Evolutionary conservation across 345 rosid species (phyloP), one percentile per base, ranked within the genome.

Genomic region (Sisymbrium irio): DNA sequence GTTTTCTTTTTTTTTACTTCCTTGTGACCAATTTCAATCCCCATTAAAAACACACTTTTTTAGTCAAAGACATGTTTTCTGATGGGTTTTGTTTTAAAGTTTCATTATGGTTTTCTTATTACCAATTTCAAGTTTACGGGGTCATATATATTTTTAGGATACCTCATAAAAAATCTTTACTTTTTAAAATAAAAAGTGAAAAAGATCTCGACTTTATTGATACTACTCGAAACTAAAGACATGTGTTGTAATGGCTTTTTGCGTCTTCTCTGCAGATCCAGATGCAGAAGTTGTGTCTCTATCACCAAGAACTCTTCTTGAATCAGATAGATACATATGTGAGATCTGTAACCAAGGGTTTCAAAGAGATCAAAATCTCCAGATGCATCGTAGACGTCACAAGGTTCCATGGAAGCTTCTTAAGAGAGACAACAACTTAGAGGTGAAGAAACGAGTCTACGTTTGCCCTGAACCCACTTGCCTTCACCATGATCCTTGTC

Each of bases 281-380:
- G 90, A 90, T 82, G 96, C 96, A 50, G 96, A 88, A 79, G 96
- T 90, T 70, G 92, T 90, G 9, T 90, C 93, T 63, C 62, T 90
- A 44, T 86, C 96, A 2, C 93, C 96, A 3, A 82, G 80, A 78
- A 90, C 92, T 10, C 78, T 90, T 37, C 78, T 90, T 36, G 93
- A 90, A 75, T 90, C 96, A 37, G 93, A 90, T 65, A 81, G 90
- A 62, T 90, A 90, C 69, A 83, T 90, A 18, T 90, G 96, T 62
- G 96, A 90, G 92, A 90, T 90, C 89, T 90, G 96, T 54, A 90
- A 85, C 78, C 93, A 90, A 83, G 96, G 96, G 71, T 90, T 90
- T 78, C 93, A 90, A 73, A 79, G 96, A 56, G 96, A 90, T 78
- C 96, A 90, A 80, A 90, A 90, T 83, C 86, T 90, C 4, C 96